Conservation (phyloP, 2,329 filamentous ascomycete species). For the Dactylellina parvicollis region DNA sequence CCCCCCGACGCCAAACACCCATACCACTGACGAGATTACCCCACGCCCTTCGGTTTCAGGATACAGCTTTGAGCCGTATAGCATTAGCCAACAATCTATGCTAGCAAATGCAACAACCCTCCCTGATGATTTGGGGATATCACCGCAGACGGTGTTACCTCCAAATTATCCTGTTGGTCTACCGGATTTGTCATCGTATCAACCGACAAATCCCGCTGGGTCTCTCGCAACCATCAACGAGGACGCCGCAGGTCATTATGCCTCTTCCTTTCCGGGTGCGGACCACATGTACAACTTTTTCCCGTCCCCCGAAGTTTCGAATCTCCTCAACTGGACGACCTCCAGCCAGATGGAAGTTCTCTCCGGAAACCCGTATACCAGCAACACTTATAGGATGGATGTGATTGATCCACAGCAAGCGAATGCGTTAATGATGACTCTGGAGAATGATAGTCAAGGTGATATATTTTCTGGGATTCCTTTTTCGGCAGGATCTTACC, state of each 20-base stretch:
- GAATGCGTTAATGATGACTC: conserved; percentile 53
- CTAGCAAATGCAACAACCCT: conserved; percentile 27
- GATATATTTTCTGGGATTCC: conserved; percentile 55
- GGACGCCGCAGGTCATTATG: conserved; percentile 9
- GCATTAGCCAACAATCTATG: conserved; percentile 25
- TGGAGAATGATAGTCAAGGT: conserved; percentile 54
- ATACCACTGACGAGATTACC: conserved; percentile 48
- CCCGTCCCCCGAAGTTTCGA: conserved; percentile 36
- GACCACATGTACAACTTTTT: conserved; percentile 48
- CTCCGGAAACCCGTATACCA: conserved; percentile 45
- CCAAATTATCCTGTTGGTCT: conserved; percentile 28
- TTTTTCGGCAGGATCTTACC: conserved; percentile 54
- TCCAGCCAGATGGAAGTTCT: conserved; percentile 47
- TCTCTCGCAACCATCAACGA: conserved; percentile 39
- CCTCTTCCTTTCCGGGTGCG: conserved; percentile 36
- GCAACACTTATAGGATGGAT: conserved; percentile 52
- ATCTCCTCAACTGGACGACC: conserved; percentile 40
- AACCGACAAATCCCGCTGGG: conserved; percentile 23
- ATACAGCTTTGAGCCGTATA: conserved; percentile 45
- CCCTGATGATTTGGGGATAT: conserved; percentile 45
- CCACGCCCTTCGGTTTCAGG: conserved; percentile 41
- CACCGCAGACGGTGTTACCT: conserved; percentile 39
- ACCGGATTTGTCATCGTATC: conserved; percentile 35
- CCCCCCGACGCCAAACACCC: conserved; percentile 40
- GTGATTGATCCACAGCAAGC: conserved; percentile 48